phyloP scores from a whole-genome alignment of 768 basidiomycete species.

The Pulveroboletus ravenelii region DNA sequence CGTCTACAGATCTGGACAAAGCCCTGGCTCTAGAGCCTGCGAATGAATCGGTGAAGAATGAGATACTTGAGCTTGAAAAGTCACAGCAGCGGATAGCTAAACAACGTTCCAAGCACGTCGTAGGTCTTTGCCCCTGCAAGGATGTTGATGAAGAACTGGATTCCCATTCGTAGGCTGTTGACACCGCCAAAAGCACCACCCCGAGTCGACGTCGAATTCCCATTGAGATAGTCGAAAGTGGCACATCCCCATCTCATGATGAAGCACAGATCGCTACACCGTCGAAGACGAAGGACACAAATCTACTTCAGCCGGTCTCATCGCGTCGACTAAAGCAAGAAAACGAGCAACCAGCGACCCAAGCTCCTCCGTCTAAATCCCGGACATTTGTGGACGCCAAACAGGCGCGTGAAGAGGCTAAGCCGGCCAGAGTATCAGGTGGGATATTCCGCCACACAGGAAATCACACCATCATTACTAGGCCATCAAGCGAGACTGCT shows the following conservation, averaged over 20 bases:
- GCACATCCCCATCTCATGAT: constrained; percentile 5
- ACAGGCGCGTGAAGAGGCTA: constrained; percentile 45
- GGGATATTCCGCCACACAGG: constrained; percentile 71
- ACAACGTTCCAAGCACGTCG: constrained; percentile 32
- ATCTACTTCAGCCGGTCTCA: constrained; percentile 37
- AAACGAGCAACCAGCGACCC: constrained; percentile 4
- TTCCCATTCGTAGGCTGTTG: constrained; percentile 11
- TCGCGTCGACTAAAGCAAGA: constrained; percentile 31
- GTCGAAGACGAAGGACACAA: constrained; percentile 10
- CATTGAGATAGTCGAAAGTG: constrained; percentile 52
- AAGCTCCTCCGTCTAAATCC: constrained; percentile 10
- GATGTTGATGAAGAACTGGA: not conserved
- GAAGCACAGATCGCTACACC: not conserved
- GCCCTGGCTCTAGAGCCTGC: constrained; percentile 59
- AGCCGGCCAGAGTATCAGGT: constrained; percentile 51
- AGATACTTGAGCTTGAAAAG: constrained; percentile 49
- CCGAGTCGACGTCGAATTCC: constrained; percentile 57
- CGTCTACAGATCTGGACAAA: constrained; percentile 51
- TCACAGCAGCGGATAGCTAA: constrained; percentile 30
- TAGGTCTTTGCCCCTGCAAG: constrained; percentile 6
- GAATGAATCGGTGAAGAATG: constrained; percentile 59
- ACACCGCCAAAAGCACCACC: not conserved
- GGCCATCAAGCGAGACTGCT: constrained; percentile 19
- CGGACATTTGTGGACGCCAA: constrained; percentile 57
- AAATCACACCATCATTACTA: constrained; percentile 51